Base-by-base conservation (phyloP, 1,284 basidiomycete species). In the Leccinum subrobustum region DNA sequence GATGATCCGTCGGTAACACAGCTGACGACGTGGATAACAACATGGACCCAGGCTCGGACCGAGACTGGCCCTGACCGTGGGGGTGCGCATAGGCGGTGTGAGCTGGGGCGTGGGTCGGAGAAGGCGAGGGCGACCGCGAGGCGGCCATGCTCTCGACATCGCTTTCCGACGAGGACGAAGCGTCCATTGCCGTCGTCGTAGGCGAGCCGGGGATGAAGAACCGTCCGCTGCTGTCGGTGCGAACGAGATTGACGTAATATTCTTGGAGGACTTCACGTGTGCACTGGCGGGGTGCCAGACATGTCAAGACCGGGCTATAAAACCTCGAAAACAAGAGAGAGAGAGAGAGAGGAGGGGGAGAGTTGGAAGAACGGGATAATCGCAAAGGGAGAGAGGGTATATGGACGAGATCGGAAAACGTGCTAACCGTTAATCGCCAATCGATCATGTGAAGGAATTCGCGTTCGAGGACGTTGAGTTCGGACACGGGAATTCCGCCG, bases 401-500 rank as follows among this genome's bases (percentile, higher is more conserved):
- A 3, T 1, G 23, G 29, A 33, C 27, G 29, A 52, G 52, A 37
- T 54, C 52, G 33, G 50, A 67, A 71, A 73, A 68, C 64, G 61
- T 75, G 78, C 93, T 85, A 75, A 96, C 95, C 80, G 88, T 92
- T 67, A 98, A 81, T 66, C 88, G 84, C 95, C 95, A 98, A 71
- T 96, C 92, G 58, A 96, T 93, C 71, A 89, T 88, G 62, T 83
- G 81, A 47, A 97, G 83, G 74, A 98, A 95, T 74, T 97, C 95
- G 71, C 92, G 83, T 79, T 98, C 95, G 63, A 98, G 85, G 66
- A 92, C 81, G 77, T 96, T 96, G 74, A 98, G 86, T 77, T 98
- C 95, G 60, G 82, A 81, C 58, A 94, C 81, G 66, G 92, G 88
- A 73, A 97, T 94, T 56, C 95, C 95, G 65, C 95, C 95, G 39